Percentiles rank a stretch among this genome's conserved stretches.
These are phyloP conservation scores for Ascocoryne sarcoides DNA, from an alignment of 2,329 filamentous ascomycete species.

Conservation along the genomic window DNA sequence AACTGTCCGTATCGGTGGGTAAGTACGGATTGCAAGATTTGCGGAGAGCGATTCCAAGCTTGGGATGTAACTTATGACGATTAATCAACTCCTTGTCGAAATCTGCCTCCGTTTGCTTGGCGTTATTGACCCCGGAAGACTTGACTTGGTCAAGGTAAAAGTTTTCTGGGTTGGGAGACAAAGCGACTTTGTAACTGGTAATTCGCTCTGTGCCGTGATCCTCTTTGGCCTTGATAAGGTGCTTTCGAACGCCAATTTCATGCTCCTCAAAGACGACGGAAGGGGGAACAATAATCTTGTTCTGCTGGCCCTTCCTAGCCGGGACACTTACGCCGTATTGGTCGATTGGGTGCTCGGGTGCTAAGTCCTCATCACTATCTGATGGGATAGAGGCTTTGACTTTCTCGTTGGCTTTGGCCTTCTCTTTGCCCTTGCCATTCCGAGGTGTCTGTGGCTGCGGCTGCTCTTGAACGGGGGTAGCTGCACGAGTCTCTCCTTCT, in stretches of 20 bases:
- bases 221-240: conserved; percentile 12
- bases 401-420: conserved; percentile 11
- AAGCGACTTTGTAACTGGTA: conserved; percentile 8
- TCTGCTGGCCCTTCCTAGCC: background rate
- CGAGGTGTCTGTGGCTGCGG: background rate
- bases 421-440: conserved; percentile 6
- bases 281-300: conserved; percentile 3
- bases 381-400: conserved; percentile 2
- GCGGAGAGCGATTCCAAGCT: conserved; percentile 18
- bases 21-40: conserved; percentile 18
- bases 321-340: conserved; percentile 24
- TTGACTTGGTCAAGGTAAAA: conserved; percentile 24
- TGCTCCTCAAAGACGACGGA: conserved; percentile 12
- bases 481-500: conserved; percentile 1
- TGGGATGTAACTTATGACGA: conserved; percentile 19
- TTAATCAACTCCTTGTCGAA: conserved; percentile 21
- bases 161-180: conserved; percentile 20
- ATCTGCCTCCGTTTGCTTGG: conserved; percentile 22
- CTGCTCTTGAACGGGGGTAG: background rate
- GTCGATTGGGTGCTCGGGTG: conserved; percentile 20
- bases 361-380: conserved; percentile 9
- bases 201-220: background rate
- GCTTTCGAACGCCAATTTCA: conserved; percentile 26
- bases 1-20: background rate
- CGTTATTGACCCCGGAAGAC: conserved; percentile 19